Evolutionary conservation across 73 alveolate genomes (phyloP), one percentile per base, ranked within the genome.

Genomic region (Durusdinium trenchii): DNA sequence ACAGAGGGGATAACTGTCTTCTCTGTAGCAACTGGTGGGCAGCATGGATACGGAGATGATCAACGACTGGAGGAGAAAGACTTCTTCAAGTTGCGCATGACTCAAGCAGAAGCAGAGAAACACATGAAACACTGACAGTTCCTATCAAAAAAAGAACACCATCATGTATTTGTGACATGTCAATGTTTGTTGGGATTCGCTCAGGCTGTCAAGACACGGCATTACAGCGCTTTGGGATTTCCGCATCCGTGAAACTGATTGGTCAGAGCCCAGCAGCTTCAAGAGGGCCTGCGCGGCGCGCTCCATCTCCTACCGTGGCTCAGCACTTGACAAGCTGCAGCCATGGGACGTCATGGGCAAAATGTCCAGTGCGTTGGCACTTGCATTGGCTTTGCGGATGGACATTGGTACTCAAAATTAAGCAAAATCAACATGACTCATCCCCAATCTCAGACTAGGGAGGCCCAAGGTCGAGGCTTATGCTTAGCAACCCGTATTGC

Each of bases 21-120:
- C 46, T 42, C 57, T 32, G 69, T 40, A 42, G 95, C 83, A 28
- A 61, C 95, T 28, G 79, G 87, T 14, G 86, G 75, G 5, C 71
- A 89, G 40, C 36, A 30, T 26, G 97, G 97, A 7, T 67, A 69
- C 64, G 60, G 67, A 6, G 69, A 40, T 38, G 85, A 89, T 35
- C 36, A 75, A 51, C 54, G 97, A 20, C 89, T 90, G 73, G 97
- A 90, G 97, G 97, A 90, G 97, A 90, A 90, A 26, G 97, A 90
- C 97, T 90, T 90, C 45, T 90, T 90, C 87, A 45, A 60, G 73
- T 60, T 60, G 73, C 23, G 69, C 69, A 57, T 23, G 73, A 1
- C 73, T 60, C 3, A 60, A 1, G 18, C 1, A 23, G 18, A 23
- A 2, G 18, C 30, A 57, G 12, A 23, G 30, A 60, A 32, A 60